Evolutionary conservation across 2,329 filamentous ascomycete species (phyloP).

Genomic region (Colletotrichum acutatum): DNA sequence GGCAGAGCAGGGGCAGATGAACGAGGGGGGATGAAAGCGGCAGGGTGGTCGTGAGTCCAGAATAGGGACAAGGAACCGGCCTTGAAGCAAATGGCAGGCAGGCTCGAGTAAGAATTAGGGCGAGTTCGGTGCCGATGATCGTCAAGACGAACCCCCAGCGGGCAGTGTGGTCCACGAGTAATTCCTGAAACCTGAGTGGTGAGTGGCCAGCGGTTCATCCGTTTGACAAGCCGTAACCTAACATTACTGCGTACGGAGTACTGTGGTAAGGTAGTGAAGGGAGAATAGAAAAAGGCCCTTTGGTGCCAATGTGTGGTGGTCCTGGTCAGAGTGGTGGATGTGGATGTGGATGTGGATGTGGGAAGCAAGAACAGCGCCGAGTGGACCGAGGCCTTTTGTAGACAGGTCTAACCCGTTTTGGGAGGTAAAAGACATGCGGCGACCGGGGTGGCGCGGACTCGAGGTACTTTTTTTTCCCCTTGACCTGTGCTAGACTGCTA

Average conservation of each 20-base stretch:
- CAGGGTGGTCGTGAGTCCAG: neutral
- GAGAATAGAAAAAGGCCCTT: conserved; percentile 2
- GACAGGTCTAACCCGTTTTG: conserved; percentile 40
- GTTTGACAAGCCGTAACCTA: neutral
- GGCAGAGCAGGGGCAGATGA: neutral
- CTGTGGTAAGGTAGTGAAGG: neutral
- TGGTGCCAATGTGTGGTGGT: no score
- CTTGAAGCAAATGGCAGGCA: conserved; percentile 12
- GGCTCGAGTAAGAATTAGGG: conserved; percentile 5
- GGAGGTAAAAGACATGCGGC: conserved; percentile 42
- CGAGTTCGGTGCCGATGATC: conserved; percentile 34
- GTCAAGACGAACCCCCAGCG: conserved; percentile 28
- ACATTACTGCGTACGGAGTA: neutral
- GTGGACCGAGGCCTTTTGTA: conserved; percentile 38
- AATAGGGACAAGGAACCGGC: conserved; percentile 5
- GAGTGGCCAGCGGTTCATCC: conserved; percentile 15
- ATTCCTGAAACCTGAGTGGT: conserved; percentile 19
- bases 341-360: no score
- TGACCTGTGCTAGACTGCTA: neutral
- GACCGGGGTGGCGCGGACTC: conserved; percentile 31
- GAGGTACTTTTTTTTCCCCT: conserved; percentile 22
- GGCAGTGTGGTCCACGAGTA: conserved; percentile 10
- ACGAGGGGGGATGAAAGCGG: conserved; percentile 7
- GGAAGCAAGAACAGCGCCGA: conserved; percentile 33
- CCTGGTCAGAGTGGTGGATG: neutral